phyloP scores from a whole-genome alignment of 2,329 filamentous ascomycete species.

The Epichloe coenophiala region DNA sequence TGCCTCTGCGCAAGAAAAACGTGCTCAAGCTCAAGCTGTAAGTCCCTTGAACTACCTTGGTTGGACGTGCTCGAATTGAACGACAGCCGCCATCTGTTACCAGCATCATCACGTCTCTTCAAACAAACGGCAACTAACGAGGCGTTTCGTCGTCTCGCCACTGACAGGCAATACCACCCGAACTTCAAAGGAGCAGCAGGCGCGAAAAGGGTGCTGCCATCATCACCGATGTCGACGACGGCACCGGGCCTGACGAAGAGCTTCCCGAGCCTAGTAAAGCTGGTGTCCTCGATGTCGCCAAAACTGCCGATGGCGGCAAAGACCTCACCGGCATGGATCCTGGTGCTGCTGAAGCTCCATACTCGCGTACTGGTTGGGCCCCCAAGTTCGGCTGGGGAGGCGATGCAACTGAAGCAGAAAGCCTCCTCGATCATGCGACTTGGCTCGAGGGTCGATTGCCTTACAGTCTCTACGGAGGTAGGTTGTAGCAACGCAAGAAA shows the following conservation, averaged over 20 bases:
- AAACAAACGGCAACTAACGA: neutral
- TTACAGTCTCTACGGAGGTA: constrained; percentile 82
- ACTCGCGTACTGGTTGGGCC: constrained; percentile 63
- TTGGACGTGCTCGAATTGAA: neutral
- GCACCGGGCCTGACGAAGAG: constrained; percentile 55
- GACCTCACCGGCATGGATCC: constrained; percentile 36
- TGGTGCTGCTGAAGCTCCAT: constrained; percentile 35
- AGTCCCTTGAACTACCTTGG: constrained; percentile 15
- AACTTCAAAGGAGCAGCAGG: constrained; percentile 21
- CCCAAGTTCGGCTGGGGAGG: constrained; percentile 64
- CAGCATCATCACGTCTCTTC: neutral
- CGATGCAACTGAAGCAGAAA: constrained; percentile 45
- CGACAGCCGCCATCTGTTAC: neutral
- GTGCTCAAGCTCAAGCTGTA: constrained; percentile 64
- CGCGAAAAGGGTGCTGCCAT: constrained; percentile 51
- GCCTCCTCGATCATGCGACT: constrained; percentile 74
- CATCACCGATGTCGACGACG: constrained; percentile 67
- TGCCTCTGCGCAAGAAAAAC: constrained; percentile 73
- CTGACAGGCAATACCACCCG: constrained; percentile 23
- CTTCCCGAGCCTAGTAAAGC: constrained; percentile 62
- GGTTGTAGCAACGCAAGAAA: constrained; percentile 12
- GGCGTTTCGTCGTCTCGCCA: neutral
- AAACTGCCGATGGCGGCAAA: constrained; percentile 34
- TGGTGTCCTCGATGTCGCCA: constrained; percentile 45
- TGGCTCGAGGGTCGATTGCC: constrained; percentile 72